Evolutionary conservation across 1,284 basidiomycete genomes (phyloP).

Genomic region (Sphagnurus paluster): DNA sequence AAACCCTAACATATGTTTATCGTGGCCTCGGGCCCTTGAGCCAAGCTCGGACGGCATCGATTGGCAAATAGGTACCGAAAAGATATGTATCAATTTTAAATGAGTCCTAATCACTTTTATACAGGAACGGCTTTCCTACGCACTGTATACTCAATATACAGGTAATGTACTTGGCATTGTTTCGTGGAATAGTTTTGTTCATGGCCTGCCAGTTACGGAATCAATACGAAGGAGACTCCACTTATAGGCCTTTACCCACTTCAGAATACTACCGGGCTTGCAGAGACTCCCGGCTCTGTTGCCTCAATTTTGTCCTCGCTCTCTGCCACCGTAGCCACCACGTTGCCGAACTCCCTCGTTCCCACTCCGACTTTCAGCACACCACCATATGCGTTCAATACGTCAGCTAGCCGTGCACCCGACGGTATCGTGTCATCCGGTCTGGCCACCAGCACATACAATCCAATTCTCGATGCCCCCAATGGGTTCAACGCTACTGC

Average conservation of each 20-base stretch:
- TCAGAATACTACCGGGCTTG: conserved; percentile 41
- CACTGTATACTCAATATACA: conserved; percentile 83
- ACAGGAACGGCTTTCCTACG: conserved; percentile 75
- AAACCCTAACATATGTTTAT: conserved; percentile 70
- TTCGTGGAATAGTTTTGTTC: conserved; percentile 1
- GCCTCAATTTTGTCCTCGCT: conserved; percentile 58
- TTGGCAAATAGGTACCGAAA: conserved; percentile 74
- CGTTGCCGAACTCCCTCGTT: conserved; percentile 75
- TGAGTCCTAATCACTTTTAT: conserved; percentile 1
- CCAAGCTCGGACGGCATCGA: conserved; percentile 79
- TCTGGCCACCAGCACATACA: conserved; percentile 71
- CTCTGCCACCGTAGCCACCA: conserved; percentile 68
- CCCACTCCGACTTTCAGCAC: conserved; percentile 66
- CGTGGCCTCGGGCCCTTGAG: conserved; percentile 76
- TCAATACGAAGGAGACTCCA: conserved; percentile 69
- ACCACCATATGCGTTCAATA: conserved; percentile 71
- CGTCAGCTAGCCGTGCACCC: conserved; percentile 54
- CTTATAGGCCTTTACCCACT: conserved; percentile 73
- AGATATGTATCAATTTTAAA: not conserved
- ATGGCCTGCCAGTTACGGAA: conserved; percentile 56
- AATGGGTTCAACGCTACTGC: conserved; percentile 39
- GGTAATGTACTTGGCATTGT: conserved; percentile 39
- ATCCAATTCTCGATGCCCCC: conserved; percentile 44
- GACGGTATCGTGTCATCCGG: conserved; percentile 57
- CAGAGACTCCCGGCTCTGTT: conserved; percentile 43